A percentile compares a stretch with the other conserved stretches of the same genome.
These are phyloP conservation scores for Prunus salicina DNA, from an alignment of 306 rosid species.

Conservation along the genomic window DNA sequence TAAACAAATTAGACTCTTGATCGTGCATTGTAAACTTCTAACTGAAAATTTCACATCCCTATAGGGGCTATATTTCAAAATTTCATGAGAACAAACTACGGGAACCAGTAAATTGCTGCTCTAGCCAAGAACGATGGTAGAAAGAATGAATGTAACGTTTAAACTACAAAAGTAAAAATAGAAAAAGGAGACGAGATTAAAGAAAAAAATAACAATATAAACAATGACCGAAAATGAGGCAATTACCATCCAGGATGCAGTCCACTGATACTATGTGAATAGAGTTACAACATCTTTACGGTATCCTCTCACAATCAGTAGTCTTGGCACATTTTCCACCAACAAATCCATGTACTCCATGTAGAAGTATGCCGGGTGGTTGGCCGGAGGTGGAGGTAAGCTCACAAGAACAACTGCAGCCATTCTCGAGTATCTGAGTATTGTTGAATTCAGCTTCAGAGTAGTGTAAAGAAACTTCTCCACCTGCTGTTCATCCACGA, in stretches of 20 bases:
- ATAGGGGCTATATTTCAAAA: conserved; percentile 25
- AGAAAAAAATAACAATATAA: conserved; percentile 26
- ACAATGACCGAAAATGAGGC: conserved; percentile 28
- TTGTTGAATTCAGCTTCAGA: conserved; percentile 76
- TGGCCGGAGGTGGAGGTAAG: conserved; percentile 88
- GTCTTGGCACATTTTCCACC: conserved; percentile 92
- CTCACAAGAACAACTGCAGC: conserved; percentile 97
- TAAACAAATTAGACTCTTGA: background rate
- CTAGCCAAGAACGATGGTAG: conserved; percentile 34
- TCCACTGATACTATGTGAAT: conserved; percentile 62
- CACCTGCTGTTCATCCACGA: conserved; percentile 83
- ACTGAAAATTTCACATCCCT: conserved; percentile 18
- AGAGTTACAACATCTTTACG: conserved; percentile 93
- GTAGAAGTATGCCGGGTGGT: conserved; percentile 87
- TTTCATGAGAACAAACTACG: conserved; percentile 26
- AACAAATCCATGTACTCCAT: conserved; percentile 99
- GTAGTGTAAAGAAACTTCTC: conserved; percentile 92
- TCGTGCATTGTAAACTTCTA: background rate
- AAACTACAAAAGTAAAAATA: conserved; percentile 41
- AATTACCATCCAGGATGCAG: conserved; percentile 36
- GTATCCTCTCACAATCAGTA: conserved; percentile 94
- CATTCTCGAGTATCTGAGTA: conserved; percentile 94
- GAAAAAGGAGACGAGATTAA: background rate
- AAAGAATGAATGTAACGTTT: conserved; percentile 55
- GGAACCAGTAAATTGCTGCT: conserved; percentile 37